These are phyloP conservation scores for Voacanga thouarsii DNA, from an alignment of 257 asterid species.

Conservation along the genomic window DNA sequence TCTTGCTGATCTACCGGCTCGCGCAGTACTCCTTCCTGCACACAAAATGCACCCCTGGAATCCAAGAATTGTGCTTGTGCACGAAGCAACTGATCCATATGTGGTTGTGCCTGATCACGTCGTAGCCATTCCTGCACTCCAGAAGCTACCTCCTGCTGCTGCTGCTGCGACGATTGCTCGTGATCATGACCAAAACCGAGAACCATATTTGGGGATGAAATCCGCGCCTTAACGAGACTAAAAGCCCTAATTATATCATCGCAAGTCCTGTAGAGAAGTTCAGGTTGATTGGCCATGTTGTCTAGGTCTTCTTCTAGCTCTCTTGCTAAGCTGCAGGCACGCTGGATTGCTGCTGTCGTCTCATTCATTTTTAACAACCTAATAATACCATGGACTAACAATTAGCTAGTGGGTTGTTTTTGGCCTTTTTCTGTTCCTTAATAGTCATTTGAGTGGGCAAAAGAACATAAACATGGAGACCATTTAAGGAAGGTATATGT, in stretches of 20 bases:
- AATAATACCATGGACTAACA: not conserved
- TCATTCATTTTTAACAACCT: slow-evolving; percentile 48
- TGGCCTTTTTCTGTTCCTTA: not conserved
- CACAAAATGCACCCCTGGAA: not conserved
- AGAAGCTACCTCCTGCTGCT: slow-evolving; percentile 12
- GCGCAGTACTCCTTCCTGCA: slow-evolving; percentile 1
- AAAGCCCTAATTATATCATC: slow-evolving; percentile 57
- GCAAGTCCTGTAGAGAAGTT: slow-evolving; percentile 30
- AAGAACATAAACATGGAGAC: not conserved
- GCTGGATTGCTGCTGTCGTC: slow-evolving; percentile 27
- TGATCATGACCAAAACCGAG: not conserved
- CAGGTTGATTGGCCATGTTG: slow-evolving; percentile 41
- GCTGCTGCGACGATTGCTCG: slow-evolving; percentile 16
- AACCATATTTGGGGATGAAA: not conserved
- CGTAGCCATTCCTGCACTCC: slow-evolving; percentile 48
- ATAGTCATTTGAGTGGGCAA: not conserved
- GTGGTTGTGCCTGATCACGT: slow-evolving; percentile 14
- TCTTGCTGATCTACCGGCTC: not conserved
- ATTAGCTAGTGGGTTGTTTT: not conserved
- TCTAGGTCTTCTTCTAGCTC: slow-evolving; percentile 49
- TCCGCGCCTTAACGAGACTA: slow-evolving; percentile 35
- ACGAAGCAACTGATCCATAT: slow-evolving; percentile 32
- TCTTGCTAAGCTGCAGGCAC: slow-evolving; percentile 57
- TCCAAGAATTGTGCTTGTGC: slow-evolving; percentile 10
- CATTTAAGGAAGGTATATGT: slow-evolving; percentile 1